Evolutionary conservation across 495 filamentous ascomycete species (phyloP), one percentile per base, ranked within the genome.

Genomic region (Schizothecium vesticola): DNA sequence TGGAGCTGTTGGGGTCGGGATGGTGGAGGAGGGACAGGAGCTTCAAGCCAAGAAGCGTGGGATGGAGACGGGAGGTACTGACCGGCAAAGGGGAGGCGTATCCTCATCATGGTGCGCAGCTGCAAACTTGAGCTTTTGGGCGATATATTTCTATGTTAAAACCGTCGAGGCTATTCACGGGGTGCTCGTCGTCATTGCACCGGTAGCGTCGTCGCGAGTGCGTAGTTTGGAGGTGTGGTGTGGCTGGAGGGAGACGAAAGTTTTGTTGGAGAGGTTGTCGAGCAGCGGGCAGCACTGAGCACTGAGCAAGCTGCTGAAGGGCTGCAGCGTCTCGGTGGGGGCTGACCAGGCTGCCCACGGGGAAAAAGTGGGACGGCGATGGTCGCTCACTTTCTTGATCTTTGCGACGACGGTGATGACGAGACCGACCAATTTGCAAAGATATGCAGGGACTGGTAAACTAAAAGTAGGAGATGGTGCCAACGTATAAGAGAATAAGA

Each of bases 21-120:
- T 19, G 22, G 24, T 25, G 57, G 9, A 51, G 61, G 33, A 25
- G 23, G 4, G 55, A 58, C 23, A 33, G 29, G 56, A 57, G 23
- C 11, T 12, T 51, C 31, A 43, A 51, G 43, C 43, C 21, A 43
- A 43, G 33, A 43, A 4, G 33, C 28, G 28, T 43, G 33, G 33
- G 33, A 43, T 43, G 33, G 43, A 31, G 16, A 51, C 10, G 13
- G 22, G 21, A 24, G 55, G 11, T 24, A 77, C 81, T 71, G 69
- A 92, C 91, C 87, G 77, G 90, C 90, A 73, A 94, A 94, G 70
- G 87, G 86, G 70, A 87, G 84, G 69, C 90, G 85, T 78, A 92
- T 87, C 76, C 89, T 87, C 89, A 91, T 90, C 19, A 62, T 85
- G 73, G n/a, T n/a, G n/a, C n/a, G n/a, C n/a, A n/a, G n/a, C 36